Evolutionary conservation across 768 basidiomycete genomes (phyloP).

Genomic region (Lactarius hengduanensis): DNA sequence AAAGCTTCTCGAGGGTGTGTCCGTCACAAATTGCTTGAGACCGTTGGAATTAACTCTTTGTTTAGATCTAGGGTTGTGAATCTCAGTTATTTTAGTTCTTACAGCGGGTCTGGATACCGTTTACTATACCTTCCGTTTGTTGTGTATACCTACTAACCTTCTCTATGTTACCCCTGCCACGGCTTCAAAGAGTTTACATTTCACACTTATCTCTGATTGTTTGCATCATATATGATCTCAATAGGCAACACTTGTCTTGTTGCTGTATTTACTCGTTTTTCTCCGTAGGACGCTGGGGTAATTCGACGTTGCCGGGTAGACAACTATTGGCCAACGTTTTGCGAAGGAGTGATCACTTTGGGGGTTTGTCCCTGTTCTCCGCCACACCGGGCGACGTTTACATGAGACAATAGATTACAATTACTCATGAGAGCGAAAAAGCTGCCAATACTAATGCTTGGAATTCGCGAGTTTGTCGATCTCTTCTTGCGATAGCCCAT

Average conservation of each 20-base stretch:
- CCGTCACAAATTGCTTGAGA: neutral
- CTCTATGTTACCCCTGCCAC: neutral
- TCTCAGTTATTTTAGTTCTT: neutral
- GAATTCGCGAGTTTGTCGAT: slow-evolving; percentile 57
- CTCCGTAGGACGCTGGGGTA: slow-evolving; percentile 7
- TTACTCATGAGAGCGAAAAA: neutral
- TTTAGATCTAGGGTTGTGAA: slow-evolving; percentile 25
- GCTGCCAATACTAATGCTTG: neutral
- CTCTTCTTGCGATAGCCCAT: slow-evolving; percentile 79
- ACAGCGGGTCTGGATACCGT: slow-evolving; percentile 20
- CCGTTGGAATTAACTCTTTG: neutral
- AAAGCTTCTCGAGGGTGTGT: slow-evolving; percentile 68
- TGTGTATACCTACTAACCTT: slow-evolving; percentile 14
- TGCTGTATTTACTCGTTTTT: slow-evolving; percentile 19
- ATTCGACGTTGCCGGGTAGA: neutral
- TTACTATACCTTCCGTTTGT: slow-evolving; percentile 8
- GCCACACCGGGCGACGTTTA: neutral
- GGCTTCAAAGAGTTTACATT: slow-evolving; percentile 1
- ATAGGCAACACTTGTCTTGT: neutral
- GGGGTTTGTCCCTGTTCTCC: neutral
- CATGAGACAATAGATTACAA: neutral
- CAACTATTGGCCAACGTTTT: slow-evolving; percentile 3
- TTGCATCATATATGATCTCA: neutral
- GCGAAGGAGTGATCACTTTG: neutral
- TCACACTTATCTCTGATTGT: slow-evolving; percentile 7